Percentiles rank a stretch among this genome's conserved stretches.
phyloP scores from a whole-genome alignment of 208 protist species.

The Wallacemonas rigidus region DNA sequence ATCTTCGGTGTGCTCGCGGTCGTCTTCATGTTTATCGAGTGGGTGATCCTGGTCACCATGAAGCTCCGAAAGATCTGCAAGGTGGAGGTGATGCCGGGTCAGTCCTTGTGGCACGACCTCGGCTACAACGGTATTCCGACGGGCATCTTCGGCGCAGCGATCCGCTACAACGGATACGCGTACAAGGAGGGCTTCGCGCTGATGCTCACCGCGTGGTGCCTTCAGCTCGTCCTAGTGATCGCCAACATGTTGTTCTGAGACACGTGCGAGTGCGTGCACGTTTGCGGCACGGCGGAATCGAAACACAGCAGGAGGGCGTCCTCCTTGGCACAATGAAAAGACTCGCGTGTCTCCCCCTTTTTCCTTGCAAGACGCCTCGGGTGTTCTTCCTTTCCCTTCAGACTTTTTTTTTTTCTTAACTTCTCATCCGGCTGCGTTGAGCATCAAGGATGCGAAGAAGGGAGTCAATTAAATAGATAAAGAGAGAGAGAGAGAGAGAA shows the following conservation, averaged over 20 bases:
- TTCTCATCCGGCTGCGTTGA: too few relatives aligned
- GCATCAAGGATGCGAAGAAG: too few relatives aligned
- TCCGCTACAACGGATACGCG: conserved; percentile 40
- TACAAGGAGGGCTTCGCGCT: conserved; percentile 38
- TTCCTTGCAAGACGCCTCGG: too few relatives aligned
- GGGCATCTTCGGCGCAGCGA: conserved; percentile 35
- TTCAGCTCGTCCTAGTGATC: conserved; percentile 29
- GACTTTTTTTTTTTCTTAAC: too few relatives aligned
- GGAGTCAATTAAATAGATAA: too few relatives aligned
- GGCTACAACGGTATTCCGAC: conserved; percentile 55
- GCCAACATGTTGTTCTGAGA: conserved; percentile 33
- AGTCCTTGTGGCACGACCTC: conserved; percentile 38
- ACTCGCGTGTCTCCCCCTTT: too few relatives aligned
- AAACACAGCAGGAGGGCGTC: too few relatives aligned
- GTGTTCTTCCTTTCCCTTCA: too few relatives aligned
- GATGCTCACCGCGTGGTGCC: conserved; percentile 32
- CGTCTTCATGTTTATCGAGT: conserved; percentile 39
- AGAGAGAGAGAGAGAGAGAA: too few relatives aligned
- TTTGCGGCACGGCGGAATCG: too few relatives aligned
- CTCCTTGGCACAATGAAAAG: too few relatives aligned
- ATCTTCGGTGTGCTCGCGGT: conserved; percentile 29
- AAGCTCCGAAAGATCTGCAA: conserved; percentile 34
- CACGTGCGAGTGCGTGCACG: neutral
- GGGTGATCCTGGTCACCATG: conserved; percentile 35
- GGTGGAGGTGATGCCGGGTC: conserved; percentile 22